phyloP scores from a whole-genome alignment of 306 rosid genomes.

The Cucurbita pepo region DNA sequence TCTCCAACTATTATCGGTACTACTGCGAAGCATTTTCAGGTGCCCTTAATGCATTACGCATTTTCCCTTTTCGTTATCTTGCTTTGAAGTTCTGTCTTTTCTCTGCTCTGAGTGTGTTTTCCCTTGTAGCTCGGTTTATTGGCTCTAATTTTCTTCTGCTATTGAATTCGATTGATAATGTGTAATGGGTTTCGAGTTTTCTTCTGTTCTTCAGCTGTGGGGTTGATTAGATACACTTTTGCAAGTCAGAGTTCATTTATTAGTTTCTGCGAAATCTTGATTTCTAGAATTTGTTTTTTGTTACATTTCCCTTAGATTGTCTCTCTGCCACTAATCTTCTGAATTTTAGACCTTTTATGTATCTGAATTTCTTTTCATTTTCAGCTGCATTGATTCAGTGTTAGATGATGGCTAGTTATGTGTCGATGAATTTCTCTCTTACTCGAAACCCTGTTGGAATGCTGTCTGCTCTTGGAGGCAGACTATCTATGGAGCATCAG shows the following conservation, averaged over 20 bases:
- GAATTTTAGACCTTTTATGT: constrained; percentile 5
- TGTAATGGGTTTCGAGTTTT: neutral
- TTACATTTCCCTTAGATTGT: neutral
- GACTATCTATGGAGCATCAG: neutral
- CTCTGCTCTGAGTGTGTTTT: neutral
- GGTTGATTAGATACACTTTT: neutral
- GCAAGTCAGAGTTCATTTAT: neutral
- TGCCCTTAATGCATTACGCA: neutral
- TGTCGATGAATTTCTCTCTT: constrained; percentile 33
- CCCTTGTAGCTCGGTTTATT: neutral
- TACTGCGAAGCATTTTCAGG: neutral
- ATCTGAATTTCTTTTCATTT: neutral
- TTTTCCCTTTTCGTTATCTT: neutral
- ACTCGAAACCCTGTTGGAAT: constrained; percentile 49
- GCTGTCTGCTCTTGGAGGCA: constrained; percentile 33
- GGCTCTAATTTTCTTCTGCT: neutral
- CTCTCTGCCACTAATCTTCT: neutral
- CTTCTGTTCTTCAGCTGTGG: neutral
- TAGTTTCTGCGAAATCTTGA: neutral
- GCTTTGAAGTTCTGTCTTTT: neutral
- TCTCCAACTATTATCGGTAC: neutral
- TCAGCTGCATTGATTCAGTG: neutral
- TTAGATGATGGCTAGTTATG: constrained; percentile 41
- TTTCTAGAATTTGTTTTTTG: neutral
- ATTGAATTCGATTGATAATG: neutral